Conservation (phyloP, 2,329 filamentous ascomycete genomes). For the Xylaria arbuscula region DNA sequence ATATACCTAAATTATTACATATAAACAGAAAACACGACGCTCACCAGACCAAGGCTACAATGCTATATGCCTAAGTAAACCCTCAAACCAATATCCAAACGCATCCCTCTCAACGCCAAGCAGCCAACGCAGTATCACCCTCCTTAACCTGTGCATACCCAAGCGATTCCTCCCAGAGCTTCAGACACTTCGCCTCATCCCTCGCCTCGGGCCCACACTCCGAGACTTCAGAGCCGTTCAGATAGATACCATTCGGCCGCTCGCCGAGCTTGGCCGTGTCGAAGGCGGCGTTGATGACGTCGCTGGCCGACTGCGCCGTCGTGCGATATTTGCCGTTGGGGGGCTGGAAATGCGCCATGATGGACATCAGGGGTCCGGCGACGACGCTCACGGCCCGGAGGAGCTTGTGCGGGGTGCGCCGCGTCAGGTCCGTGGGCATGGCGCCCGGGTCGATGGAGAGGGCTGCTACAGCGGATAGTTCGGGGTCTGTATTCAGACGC, state of each 20-base stretch:
- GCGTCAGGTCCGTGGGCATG: conserved; percentile 46
- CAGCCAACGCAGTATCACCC: conserved; percentile 46
- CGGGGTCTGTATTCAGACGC: conserved; percentile 46
- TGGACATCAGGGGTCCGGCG: conserved; percentile 35
- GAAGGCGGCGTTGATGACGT: conserved; percentile 49
- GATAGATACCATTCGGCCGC: conserved; percentile 50
- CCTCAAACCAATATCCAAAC: neutral
- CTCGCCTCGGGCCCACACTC: conserved; percentile 44
- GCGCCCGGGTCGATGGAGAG: conserved; percentile 52
- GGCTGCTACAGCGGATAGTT: conserved; percentile 46
- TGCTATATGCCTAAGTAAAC: too few relatives aligned
- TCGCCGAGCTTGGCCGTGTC: conserved; percentile 42
- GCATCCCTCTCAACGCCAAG: conserved; percentile 40
- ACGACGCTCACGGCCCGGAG: conserved; percentile 23
- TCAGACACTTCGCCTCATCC: conserved; percentile 45
- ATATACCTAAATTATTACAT: too few relatives aligned
- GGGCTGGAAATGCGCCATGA: conserved; percentile 27
- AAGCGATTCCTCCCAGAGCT: conserved; percentile 50
- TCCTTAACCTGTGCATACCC: conserved; percentile 43
- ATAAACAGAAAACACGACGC: neutral
- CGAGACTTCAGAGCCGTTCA: conserved; percentile 43
- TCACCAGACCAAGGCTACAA: neutral
- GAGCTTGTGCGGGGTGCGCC: conserved; percentile 14
- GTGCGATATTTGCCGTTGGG: conserved; percentile 46
- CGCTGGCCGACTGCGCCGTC: conserved; percentile 46